Conservation (phyloP, 2,329 filamentous ascomycete species). For the Alternaria sp. region DNA sequence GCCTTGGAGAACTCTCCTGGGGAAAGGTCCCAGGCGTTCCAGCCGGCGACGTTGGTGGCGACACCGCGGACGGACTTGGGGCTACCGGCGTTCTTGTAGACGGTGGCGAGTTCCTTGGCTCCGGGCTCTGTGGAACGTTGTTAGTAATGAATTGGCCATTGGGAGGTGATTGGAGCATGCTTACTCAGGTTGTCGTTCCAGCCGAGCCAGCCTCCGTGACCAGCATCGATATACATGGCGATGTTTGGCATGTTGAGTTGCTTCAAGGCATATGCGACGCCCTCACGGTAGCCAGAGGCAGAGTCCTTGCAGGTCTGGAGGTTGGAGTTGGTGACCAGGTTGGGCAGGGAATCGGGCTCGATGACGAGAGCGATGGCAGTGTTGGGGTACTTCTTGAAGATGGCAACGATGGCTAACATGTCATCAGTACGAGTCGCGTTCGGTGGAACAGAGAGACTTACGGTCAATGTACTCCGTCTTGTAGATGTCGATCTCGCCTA, state of each 20-base stretch:
- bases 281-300: constrained; percentile 65
- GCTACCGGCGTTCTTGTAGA: constrained; percentile 59
- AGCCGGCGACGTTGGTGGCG: constrained; percentile 67
- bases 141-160: not conserved
- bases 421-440: constrained; percentile 4
- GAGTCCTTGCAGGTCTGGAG: constrained; percentile 65
- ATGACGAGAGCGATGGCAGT: constrained; percentile 54
- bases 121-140: constrained; percentile 52
- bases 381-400: constrained; percentile 65
- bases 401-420: constrained; percentile 57
- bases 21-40: constrained; percentile 63
- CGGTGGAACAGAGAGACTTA: constrained; percentile 23
- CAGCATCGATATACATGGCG: constrained; percentile 71
- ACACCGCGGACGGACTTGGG: constrained; percentile 63
- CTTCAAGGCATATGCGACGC: constrained; percentile 67
- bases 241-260: constrained; percentile 70
- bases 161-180: constrained; percentile 11
- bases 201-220: constrained; percentile 72
- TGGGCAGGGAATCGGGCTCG: constrained; percentile 71
- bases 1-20: constrained; percentile 50
- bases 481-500: constrained; percentile 62
- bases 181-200: constrained; percentile 67
- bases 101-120: constrained; percentile 58
- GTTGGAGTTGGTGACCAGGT: constrained; percentile 69
- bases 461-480: constrained; percentile 63